Percentiles rank a stretch among this genome's conserved stretches.
Conservation (phyloP, 768 basidiomycete genomes). For the Trametes maxima region DNA sequence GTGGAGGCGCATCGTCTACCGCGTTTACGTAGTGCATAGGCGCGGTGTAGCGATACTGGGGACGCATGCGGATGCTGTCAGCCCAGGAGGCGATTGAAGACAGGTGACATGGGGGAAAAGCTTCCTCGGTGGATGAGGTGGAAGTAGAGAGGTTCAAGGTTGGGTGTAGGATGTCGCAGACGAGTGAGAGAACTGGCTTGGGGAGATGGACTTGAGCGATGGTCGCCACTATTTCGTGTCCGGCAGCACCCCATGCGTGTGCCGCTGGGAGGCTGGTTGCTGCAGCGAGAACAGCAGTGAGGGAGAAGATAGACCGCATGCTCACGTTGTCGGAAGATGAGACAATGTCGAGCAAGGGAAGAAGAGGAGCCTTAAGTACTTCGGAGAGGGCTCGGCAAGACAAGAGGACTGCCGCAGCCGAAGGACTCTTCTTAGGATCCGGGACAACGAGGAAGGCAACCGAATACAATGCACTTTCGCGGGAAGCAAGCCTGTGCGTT, state of each 20-base stretch:
- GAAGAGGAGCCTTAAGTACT: not conserved
- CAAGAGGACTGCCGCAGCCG: conserved; percentile 1
- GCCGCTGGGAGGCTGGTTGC: conserved; percentile 20
- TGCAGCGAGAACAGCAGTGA: conserved; percentile 18
- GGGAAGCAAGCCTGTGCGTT: not conserved
- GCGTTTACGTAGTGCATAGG: conserved; percentile 78
- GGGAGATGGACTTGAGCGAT: conserved; percentile 92
- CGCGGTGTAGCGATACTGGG: conserved; percentile 66
- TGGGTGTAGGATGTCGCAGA: conserved; percentile 73
- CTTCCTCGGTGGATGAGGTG: conserved; percentile 21
- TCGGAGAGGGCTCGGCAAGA: not conserved
- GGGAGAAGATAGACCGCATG: conserved; percentile 24
- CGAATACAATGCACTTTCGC: conserved; percentile 4
- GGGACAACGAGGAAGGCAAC: not conserved
- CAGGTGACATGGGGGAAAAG: conserved; percentile 67
- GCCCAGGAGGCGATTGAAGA: conserved; percentile 90
- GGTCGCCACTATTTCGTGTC: conserved; percentile 92
- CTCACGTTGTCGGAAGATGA: not conserved
- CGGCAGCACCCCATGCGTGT: conserved; percentile 49
- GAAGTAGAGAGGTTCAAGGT: conserved; percentile 7
- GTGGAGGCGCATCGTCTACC: conserved; percentile 73
- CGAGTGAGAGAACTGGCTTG: conserved; percentile 61
- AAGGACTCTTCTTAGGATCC: not conserved
- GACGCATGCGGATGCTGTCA: conserved; percentile 57
- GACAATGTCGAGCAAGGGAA: not conserved